Base-by-base conservation (phyloP, 202 grass and related monocot genomes). In the Carex sylvatica region DNA sequence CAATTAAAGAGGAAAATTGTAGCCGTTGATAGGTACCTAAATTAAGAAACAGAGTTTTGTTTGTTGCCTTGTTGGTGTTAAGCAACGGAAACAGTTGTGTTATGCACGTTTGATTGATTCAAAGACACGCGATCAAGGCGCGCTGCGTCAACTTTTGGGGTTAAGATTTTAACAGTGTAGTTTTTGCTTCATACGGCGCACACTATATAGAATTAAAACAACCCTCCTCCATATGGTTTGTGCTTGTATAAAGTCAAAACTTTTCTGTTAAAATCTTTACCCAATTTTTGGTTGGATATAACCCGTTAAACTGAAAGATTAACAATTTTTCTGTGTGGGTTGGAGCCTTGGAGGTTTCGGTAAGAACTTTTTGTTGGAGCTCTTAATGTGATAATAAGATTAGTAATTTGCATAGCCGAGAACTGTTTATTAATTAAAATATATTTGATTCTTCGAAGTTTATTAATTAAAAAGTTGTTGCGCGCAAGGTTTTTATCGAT, bases 21-120 rank as follows among this genome's bases (percentile, higher is more conserved):
- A 64, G 54, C 86, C 88, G 15, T 52, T 87, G 23, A 61, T 52
- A 74, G 26, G 9, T 55, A 64, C 26, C 87, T 19, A 80, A 75
- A 69, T 82, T 82, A 35, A 44, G 80, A 35, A 16, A 70, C 12
- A 76, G 14, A 56, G 1, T 18, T 77, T 18, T 77, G 70, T 53
- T 74, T 31, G 26, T 59, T 72, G 2, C 38, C 20, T 74, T 18
- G 26, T 59, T 72, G 2, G 67, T 44, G 36, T 73, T 51, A 20
- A 71, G 35, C 68, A 71, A 73, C 14, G 20, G 22, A 53, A 46
- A 9, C 68, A n/a, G n/a, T 74, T 6, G 9, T 76, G n/a, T 74
- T 6, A 18, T 76, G 51, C 51, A 26, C 56, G 73, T 76, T 76
- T 35, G 26, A 33, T 76, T 35, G 26, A 33, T 76, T 76, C 23